Evolutionary conservation across 2,329 filamentous ascomycete species (phyloP), one percentile per base, ranked within the genome.

Genomic region (Penicillium hesseltinei): DNA sequence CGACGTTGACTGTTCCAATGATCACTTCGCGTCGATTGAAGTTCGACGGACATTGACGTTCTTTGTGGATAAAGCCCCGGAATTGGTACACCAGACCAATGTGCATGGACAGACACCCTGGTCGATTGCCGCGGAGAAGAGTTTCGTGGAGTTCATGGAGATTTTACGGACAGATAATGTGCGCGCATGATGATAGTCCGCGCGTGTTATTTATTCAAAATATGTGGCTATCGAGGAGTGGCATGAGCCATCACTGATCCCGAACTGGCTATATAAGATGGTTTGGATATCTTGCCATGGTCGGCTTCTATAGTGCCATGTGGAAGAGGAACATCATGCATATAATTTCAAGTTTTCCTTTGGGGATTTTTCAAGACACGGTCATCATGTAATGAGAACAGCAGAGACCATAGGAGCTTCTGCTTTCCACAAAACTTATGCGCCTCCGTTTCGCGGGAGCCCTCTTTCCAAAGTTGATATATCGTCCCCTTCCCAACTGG

Each of bases 1-100:
- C 5, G 50, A 46, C 8, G 3, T 40, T 17, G 8, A 43, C 10
- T 25, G 15, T 17, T 35, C 40, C 7, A 10, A 51, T 4, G 43
- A 57, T 21, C 38, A 10, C 9, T 54, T 47, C n/a, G 45, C 27
- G 1, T 36, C 40, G 29, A 15, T 33, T 13, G 54, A 57, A 21
- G 25, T 43, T 17, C 39, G 21, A 33, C 45, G 49, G n/a, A 54
- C 54, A 10, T 15, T 40, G 40, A 3, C 33, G 0, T 47, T 58
- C 35, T 58, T 58, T 19, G 35, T 47, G 42, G 35, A 58, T 9
- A 55, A 55, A 27, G 51, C 27, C 7, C 56, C 56, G 0, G 46
- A 43, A 35, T 23, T 58, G 29, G 42, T 51, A 9, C 25, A 21
- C 7, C 52, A 51, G 42, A 35, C n/a, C 17, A 58, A 56, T 21